Base-by-base conservation (phyloP, 1,139 yeast species). In the Diutina rugosa region DNA sequence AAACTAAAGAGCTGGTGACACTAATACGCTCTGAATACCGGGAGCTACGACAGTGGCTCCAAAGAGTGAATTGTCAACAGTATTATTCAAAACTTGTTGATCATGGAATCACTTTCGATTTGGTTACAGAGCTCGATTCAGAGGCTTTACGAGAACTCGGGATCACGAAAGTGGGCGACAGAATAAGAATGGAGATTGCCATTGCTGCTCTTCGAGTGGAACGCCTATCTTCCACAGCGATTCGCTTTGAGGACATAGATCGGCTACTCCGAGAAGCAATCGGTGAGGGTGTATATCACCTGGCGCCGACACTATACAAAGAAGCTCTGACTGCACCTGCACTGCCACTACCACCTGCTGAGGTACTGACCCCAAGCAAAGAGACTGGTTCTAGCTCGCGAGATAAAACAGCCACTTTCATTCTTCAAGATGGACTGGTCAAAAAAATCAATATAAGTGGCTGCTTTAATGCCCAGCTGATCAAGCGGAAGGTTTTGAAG, bases 401-500 rank as follows among this genome's bases (percentile, higher is more conserved):
- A 5, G 53, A 49, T 38, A 44, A 54, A 63, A 63, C 63, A 54
- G 80, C 85, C 49, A 84, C 86, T 1, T 85, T 90, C 61, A 87
- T 90, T 49, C 74, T 84, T 26, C 86, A 83, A 56, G 87, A 84
- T 67, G 97, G 97, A 0, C 76, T 85, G n/a, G 77, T 84, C 6
- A 85, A 85, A 62, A 77, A 80, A 56, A 85, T 90, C 48, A 85
- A 86, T 63, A 85, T 90, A 1, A 80, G 84, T 12, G 95, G 91
- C 0, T 88, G 96, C 65, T 85, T 83, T 67, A 86, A 85, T 64
- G 91, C 96, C 1, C 87, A 82, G 57, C 82, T 90, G 12, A 87
- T 90, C 56, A 89, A 88, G 67, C 74, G 83, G 56, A 84, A 84
- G 62, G 84, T 88, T 1, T 71, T 90, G 59, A 81, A 82, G 62